These are phyloP conservation scores for Solanum pinnatisectum DNA, from an alignment of 257 asterid species.

Conservation along the genomic window DNA sequence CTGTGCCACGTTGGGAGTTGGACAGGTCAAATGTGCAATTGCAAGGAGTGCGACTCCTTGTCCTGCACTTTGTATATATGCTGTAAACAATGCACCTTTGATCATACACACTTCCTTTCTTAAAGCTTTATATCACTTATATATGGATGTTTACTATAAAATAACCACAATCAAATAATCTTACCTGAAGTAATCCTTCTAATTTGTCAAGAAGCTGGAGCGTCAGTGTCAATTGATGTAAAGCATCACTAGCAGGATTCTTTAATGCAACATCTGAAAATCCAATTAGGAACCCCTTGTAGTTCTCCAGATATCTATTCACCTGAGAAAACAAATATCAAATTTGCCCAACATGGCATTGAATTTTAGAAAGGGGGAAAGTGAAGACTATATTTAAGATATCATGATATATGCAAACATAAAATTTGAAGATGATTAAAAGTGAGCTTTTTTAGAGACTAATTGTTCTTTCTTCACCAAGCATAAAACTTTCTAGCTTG, in stretches of 20 bases:
- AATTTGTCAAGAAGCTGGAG: slow-evolving; percentile 60
- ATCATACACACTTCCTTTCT: neutral
- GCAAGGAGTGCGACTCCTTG: too few relatives aligned
- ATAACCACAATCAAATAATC: neutral
- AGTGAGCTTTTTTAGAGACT: neutral
- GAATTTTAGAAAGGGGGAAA: too few relatives aligned
- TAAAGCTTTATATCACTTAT: neutral
- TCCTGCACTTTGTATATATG: neutral
- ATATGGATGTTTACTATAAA: neutral
- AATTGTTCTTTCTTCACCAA: neutral
- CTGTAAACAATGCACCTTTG: neutral
- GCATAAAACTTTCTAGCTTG: neutral
- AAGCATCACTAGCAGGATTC: slow-evolving; percentile 30
- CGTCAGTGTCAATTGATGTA: slow-evolving; percentile 50
- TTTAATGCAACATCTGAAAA: too few relatives aligned
- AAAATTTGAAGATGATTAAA: neutral
- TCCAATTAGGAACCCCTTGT: too few relatives aligned
- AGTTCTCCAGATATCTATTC: too few relatives aligned
- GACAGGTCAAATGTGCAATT: too few relatives aligned
- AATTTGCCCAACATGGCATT: too few relatives aligned
- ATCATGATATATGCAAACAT: neutral
- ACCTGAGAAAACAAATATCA: neutral
- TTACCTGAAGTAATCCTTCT: slow-evolving; percentile 50
- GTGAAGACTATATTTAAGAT: too few relatives aligned
- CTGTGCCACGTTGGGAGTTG: too few relatives aligned